Conservation (phyloP, 2,329 filamentous ascomycete species). For the Herpomyces periplanetae region DNA sequence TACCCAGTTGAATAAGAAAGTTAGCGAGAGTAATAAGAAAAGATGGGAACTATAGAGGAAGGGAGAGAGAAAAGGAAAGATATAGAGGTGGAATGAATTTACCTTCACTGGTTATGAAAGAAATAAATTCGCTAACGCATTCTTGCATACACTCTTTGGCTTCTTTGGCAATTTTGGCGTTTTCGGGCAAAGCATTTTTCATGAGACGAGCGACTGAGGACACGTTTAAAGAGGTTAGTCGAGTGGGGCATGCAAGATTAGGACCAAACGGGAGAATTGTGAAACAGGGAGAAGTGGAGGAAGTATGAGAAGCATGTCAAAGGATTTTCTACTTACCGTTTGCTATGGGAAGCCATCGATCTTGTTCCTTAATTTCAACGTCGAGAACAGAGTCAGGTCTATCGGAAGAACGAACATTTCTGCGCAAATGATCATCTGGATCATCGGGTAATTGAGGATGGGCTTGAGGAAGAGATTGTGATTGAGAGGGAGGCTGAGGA, state of each 20-base stretch:
- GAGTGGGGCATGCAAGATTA: constrained; percentile 5
- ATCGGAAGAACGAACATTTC: constrained; percentile 37
- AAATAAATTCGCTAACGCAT: constrained; percentile 98
- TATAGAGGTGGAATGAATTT: constrained; percentile 7
- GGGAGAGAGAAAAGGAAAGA: constrained; percentile 2
- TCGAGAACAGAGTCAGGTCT: constrained; percentile 38
- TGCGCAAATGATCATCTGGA: constrained; percentile 59
- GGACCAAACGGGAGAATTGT: constrained; percentile 5
- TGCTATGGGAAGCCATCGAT: constrained; percentile 96
- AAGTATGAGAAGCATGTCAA: constrained; percentile 5
- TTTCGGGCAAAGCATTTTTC: constrained; percentile 87
- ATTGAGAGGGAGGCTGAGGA: too few relatives aligned
- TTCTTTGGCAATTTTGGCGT: constrained; percentile 95
- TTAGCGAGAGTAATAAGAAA: constrained; percentile 3
- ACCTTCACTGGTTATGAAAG: constrained; percentile 98
- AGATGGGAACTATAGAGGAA: constrained; percentile 1
- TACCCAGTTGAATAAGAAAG: constrained; percentile 1
- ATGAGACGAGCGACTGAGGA: constrained; percentile 92
- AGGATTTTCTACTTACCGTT: constrained; percentile 43
- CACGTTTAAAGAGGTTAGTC: constrained; percentile 17
- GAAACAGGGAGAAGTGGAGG: constrained; percentile 4
- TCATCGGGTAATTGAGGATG: too few relatives aligned
- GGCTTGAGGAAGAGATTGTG: too few relatives aligned
- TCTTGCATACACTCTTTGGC: constrained; percentile 99
- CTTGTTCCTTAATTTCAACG: constrained; percentile 97